A percentile compares a stretch with the other conserved stretches of the same genome.
Conservation (phyloP, 345 rosid species). For the Corymbia maculata region DNA sequence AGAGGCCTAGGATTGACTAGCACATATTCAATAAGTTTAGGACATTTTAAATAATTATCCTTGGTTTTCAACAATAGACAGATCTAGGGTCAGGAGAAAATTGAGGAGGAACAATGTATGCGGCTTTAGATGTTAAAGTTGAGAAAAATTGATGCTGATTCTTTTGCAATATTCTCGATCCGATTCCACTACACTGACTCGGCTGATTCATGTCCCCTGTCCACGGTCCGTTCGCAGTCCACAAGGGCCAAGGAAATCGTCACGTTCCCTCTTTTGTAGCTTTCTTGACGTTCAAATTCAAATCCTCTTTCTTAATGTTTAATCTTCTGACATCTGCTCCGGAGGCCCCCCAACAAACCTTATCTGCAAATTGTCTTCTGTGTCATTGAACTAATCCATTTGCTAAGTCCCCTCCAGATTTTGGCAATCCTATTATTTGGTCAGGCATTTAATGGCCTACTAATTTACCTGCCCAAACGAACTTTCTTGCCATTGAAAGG, state of each 20-base stretch:
- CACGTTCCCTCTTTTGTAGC: background rate
- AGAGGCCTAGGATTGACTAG: no score
- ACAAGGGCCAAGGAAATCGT: background rate
- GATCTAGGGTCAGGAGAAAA: background rate
- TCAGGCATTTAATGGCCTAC: background rate
- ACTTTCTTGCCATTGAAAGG: background rate
- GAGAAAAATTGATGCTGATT: background rate
- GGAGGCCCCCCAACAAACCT: background rate
- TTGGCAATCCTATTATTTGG: background rate
- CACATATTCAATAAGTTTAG: no score
- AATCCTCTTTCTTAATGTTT: background rate
- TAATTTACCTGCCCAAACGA: background rate
- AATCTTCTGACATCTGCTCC: background rate
- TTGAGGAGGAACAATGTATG: background rate
- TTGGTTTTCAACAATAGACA: background rate
- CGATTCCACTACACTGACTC: background rate
- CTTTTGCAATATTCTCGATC: background rate
- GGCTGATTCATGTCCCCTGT: background rate
- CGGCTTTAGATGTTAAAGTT: background rate
- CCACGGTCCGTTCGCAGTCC: background rate
- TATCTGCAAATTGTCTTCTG: background rate
- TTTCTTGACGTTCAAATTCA: background rate
- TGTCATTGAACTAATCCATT: background rate
- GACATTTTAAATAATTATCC: background rate
- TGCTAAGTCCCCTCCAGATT: background rate